Percentiles rank a stretch among this genome's conserved stretches.
These are phyloP conservation scores for Starmerella sp. DNA, from an alignment of 805 yeast species.

Conservation along the genomic window DNA sequence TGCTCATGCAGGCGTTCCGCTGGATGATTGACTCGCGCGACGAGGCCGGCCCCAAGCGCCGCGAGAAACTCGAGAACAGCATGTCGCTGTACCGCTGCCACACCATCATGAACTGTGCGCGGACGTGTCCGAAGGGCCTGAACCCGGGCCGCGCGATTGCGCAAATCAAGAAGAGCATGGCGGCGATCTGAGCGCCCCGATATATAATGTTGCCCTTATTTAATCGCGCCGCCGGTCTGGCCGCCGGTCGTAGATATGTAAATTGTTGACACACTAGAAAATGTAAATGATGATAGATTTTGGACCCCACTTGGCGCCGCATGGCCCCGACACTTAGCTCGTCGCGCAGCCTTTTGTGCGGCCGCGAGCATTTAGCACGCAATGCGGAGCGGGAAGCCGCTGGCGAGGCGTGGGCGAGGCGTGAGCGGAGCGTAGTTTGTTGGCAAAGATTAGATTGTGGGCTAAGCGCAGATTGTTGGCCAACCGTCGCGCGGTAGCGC, in stretches of 20 bases:
- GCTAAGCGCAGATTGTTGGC: no score
- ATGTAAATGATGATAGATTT: not conserved
- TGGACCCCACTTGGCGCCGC: no score
- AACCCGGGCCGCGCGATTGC: slow-evolving; percentile 98
- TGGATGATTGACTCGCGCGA: slow-evolving; percentile 98
- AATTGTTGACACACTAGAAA: not conserved
- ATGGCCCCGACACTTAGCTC: no score
- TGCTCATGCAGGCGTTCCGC: slow-evolving; percentile 96
- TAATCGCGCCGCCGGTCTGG: not conserved
- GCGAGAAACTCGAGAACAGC: slow-evolving; percentile 83
- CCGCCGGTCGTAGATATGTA: not conserved
- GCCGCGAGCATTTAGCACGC: no score
- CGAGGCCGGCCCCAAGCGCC: slow-evolving; percentile 71
- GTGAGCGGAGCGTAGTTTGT: no score
- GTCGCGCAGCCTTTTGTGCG: no score
- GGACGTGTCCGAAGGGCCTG: slow-evolving; percentile 96
- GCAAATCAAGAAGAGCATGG: slow-evolving; percentile 87
- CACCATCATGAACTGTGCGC: slow-evolving; percentile 97
- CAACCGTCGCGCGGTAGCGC: no score
- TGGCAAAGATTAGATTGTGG: no score
- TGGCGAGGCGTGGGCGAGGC: no score
- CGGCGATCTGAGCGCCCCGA: slow-evolving; percentile 34
- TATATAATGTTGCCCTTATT: not conserved
- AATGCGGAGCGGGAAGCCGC: no score
- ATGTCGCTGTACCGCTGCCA: slow-evolving; percentile 98